Base-by-base conservation (phyloP, 352 stramenopile genomes). In the Globisporangium rhizosaccharum region DNA sequence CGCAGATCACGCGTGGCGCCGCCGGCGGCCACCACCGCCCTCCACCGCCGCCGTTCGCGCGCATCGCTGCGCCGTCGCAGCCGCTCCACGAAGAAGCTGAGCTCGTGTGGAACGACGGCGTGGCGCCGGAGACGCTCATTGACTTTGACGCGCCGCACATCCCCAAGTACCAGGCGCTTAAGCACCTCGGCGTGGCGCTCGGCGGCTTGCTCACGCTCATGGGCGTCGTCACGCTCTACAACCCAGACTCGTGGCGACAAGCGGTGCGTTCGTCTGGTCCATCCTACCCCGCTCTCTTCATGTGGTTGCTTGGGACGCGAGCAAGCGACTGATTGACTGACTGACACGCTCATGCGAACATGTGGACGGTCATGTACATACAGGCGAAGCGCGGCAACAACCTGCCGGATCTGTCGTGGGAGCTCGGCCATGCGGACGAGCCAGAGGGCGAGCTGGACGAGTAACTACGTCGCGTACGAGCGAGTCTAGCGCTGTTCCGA, bases 121-220 rank as follows among this genome's bases (percentile, higher is more conserved):
- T 95, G 20, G 77, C 83, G 18, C 85, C 85, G 37, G 83, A 95
- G 76, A 92, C 85, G 68, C 69, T 95, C 42, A 88, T 95, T 64
- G 85, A 95, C 73, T 95, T 95, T 51, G 85, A 95, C 61, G 83
- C 85, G 57, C 80, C 85, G 62, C 85, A 95, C 68, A 80, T 95
- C 47, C 76, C 83, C 56, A 92, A 88, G 67, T 88, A 79, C 62
- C 71, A 73, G 30, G 85, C 85, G 37, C 67, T 93, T 37, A 76
- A 78, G 59, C 78, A 91, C 65, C 73, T 87, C 56, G 66, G 85
- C 39, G 51, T 68, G 42, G 82, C 77, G 18, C 58, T 95, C 33
- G 73, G 74, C 41, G 74, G 55, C 5, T 65, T 95, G 25, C 70
- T 68, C 41, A 87, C 79, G 54, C 72, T 95, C 59, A 88, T 95